Conservation (phyloP, 148 eudicot genomes). For the Suaeda aralocaspica region DNA sequence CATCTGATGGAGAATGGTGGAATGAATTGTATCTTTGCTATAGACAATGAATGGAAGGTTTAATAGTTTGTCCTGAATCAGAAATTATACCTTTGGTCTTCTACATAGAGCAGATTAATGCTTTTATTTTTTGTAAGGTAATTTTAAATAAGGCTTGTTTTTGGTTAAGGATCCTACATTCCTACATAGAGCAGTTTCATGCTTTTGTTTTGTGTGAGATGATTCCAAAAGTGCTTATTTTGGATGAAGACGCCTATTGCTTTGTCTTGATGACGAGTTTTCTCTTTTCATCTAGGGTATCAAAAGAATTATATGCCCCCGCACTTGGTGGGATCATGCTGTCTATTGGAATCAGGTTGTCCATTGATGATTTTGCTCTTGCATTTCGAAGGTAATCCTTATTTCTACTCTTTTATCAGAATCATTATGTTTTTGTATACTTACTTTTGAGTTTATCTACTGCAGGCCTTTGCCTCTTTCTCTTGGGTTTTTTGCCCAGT, state of each 20-base stretch:
- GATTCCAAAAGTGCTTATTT: no score
- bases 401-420: background rate
- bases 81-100: background rate
- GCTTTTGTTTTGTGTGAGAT: background rate
- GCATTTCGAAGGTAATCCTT: conserved; percentile 68
- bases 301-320: conserved; percentile 90
- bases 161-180: background rate
- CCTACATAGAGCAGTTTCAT: background rate
- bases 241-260: background rate
- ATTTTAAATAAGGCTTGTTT: background rate
- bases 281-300: conserved; percentile 56
- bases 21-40: no score
- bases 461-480: conserved; percentile 85
- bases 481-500: conserved; percentile 72
- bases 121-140: background rate
- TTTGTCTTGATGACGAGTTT: background rate
- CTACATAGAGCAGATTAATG: background rate
- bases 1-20: background rate
- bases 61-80: background rate
- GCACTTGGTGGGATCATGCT: conserved; percentile 98
- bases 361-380: conserved; percentile 74
- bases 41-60: background rate
- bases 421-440: background rate
- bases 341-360: conserved; percentile 84
- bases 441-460: conserved; percentile 16